Evolutionary conservation across 2,329 filamentous ascomycete species (phyloP), one percentile per base, ranked within the genome.

Genomic region (Alternaria conjuncta): DNA sequence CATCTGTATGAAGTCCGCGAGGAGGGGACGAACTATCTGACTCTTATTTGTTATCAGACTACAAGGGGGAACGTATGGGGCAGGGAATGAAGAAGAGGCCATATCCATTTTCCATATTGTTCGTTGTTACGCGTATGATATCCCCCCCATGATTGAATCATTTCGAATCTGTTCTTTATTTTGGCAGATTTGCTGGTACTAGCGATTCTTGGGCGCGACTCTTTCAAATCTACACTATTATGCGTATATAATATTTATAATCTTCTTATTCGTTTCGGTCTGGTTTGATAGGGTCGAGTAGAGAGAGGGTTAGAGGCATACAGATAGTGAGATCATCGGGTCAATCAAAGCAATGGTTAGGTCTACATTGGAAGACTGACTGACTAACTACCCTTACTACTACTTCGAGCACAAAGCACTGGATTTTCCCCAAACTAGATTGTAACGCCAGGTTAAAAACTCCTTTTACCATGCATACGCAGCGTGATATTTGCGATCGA

Each of bases 91-190:
- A 44, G 32, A 23, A 21, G n/a, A 3, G 7, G 5, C 1, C 15
- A 21, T 55, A 11, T 25, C 36, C n/a, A 28, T 41, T 25, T 41
- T 26, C 23, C 23, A 12, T 6, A 20, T 44, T 44, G 32, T 44
- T 55, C 30, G 36, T 55, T 21, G 23, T 61, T 45, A 41, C 30
- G 60, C 60, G 55, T 49, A 63, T 63, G 60, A 63, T 63, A 63
- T 63, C 60, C 60, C 25, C 25, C 23, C 47, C 36, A 44, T 10
- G 30, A 28, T 45, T 44, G 12, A 53, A 23, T 41, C 28, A 21
- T 32, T 59, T 15, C 18, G 41, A 46, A 20, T 50, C 15, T 53
- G 44, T 36, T 28, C 46, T 25, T 47, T 23, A 9, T 53, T 36
- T 18, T 6, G 15, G 15, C 41, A 44, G 43, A 55, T 32, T 20